Evolutionary conservation across 805 yeast genomes (phyloP), one percentile per base, ranked within the genome.

Genomic region (Candida dendrica): DNA sequence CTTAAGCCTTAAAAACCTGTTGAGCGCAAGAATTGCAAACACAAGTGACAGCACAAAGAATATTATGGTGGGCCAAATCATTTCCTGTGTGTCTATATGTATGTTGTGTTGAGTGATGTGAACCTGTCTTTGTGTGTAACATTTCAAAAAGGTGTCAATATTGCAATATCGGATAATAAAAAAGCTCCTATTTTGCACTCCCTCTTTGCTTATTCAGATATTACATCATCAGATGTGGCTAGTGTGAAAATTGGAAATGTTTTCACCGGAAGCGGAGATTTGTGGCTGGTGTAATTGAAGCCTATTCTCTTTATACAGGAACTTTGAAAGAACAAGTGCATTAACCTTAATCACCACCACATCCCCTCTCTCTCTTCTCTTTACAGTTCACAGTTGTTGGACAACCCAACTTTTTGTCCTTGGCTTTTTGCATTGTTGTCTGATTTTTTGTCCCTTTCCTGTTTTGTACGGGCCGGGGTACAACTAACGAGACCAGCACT

Each of bases 1-100:
- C 14, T 45, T 43, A 26, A 51, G 36, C 1, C 41, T 31, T 7
- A 47, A 42, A 38, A 51, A 56, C 18, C 54, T 40, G 45, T 49
- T 51, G 6, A 56, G 47, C 0, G 53, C 47, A 1, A 45, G 44
- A 2, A 53, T 43, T 3, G 60, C 44, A 1, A 42, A 41, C 3
- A 49, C 33, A n/a, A 56, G 38, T 11, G 60, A 49, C 14, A 44
- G 19, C 1, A 42, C 22, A 7, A 47, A 40, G 40, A 56, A 53
- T 5, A 49, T 22, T 2, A 52, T 36, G 1, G 58, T 49, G 13
- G 59, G 51, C 9, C 39, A 30, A 3, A 54, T 40, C 59, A 54
- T 54, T n/a, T 29, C 17, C 15, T 11, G 10, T 8, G 19, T 35
- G 37, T n/a, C n/a, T n/a, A n/a, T n/a, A n/a, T n/a, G n/a, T n/a